These are phyloP conservation scores for Ceratopteris richardii DNA, from an alignment of 75 land plant genomes.

Conservation along the genomic window DNA sequence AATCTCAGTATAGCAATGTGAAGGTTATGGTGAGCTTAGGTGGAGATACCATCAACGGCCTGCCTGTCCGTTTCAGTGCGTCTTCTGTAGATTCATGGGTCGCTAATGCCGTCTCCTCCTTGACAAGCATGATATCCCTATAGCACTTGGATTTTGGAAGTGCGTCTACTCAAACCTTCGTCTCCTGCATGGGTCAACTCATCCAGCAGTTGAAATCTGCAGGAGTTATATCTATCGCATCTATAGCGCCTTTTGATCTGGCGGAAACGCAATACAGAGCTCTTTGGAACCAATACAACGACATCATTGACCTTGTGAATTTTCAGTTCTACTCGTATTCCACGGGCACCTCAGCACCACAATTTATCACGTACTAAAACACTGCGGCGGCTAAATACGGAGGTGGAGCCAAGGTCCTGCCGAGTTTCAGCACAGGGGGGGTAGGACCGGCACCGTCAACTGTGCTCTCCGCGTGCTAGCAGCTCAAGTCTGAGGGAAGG, in stretches of 20 bases:
- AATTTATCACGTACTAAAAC: constrained; percentile 20
- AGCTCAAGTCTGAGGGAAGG: constrained; percentile 1
- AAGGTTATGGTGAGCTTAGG: constrained; percentile 39
- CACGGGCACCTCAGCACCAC: constrained; percentile 10
- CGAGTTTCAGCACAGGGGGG: constrained; percentile 13
- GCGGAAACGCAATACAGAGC: constrained; percentile 15
- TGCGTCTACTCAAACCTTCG: background rate
- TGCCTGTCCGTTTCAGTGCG: constrained; percentile 19
- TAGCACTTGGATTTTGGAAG: constrained; percentile 13
- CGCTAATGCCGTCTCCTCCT: constrained; percentile 22
- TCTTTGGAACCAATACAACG: constrained; percentile 9
- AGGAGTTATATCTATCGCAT: constrained; percentile 9
- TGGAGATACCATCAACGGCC: constrained; percentile 14
- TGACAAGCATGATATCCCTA: constrained; percentile 4
- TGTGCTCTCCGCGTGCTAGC: constrained; percentile 8
- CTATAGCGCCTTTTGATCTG: constrained; percentile 15
- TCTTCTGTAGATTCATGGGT: constrained; percentile 27
- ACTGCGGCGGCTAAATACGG: constrained; percentile 15
- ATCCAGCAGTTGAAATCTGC: constrained; percentile 9
- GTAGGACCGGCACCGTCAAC: constrained; percentile 14
- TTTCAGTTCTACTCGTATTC: constrained; percentile 10
- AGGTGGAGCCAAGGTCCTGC: constrained; percentile 24
- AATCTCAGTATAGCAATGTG: constrained; percentile 20
- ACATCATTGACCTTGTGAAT: constrained; percentile 31
- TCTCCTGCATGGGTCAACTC: constrained; percentile 15